Conservation (phyloP, 345 rosid genomes). For the Citrus medica region DNA sequence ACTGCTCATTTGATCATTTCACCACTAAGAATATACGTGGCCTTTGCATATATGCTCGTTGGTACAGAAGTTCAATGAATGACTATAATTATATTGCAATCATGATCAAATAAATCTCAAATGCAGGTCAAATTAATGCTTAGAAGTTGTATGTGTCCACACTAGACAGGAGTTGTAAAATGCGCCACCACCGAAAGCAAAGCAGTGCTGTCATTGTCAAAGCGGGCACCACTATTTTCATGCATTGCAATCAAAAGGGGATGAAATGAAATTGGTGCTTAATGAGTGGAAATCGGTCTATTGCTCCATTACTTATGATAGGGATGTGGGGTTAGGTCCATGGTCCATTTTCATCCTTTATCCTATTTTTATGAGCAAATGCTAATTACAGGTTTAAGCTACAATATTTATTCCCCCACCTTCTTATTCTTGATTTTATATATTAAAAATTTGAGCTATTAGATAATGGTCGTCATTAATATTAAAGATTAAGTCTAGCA, state of each 20-base stretch:
- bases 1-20: not conserved
- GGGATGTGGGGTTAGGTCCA: not conserved
- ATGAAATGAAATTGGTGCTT: not conserved
- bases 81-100: not conserved
- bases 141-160: not conserved
- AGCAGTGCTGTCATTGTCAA: not conserved
- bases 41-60: not conserved
- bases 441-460: not conserved
- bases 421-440: not conserved
- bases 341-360: not conserved
- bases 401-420: not conserved
- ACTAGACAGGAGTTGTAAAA: not conserved
- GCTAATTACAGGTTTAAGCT: not conserved
- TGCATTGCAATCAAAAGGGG: constrained; percentile 2
- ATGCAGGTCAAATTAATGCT: constrained; percentile 6
- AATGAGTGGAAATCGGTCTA: not conserved
- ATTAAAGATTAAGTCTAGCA: no score
- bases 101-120: not conserved
- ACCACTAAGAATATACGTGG: not conserved
- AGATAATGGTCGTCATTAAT: not conserved
- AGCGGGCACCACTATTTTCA: constrained; percentile 18
- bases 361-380: not conserved
- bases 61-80: not conserved
- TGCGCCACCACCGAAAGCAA: constrained; percentile 32
- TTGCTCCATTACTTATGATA: constrained; percentile 1